Percentiles rank a stretch among this genome's conserved stretches.
Evolutionary conservation across 495 filamentous ascomycete genomes (phyloP).

Genomic region (Aspergillus bertholletiae): DNA sequence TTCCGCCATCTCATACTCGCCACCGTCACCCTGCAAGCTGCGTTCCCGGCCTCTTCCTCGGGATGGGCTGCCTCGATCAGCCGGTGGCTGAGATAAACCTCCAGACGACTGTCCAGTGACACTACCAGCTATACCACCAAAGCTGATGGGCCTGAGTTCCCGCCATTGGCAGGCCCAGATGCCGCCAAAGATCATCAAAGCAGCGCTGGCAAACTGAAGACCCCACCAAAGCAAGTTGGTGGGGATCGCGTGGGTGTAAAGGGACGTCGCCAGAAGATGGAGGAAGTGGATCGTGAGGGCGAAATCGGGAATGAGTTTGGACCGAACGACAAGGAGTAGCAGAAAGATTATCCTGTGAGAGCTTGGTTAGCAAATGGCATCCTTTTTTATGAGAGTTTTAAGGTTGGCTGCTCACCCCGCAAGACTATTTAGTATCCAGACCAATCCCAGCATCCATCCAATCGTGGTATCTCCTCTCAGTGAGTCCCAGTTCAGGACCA

Average conservation of each 20-base stretch:
- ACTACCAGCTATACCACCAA: slow-evolving; percentile 58
- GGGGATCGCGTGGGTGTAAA: slow-evolving; percentile 75
- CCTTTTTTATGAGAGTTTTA: no score
- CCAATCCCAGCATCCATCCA: slow-evolving; percentile 85
- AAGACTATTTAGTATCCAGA: slow-evolving; percentile 78
- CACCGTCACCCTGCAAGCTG: slow-evolving; percentile 53
- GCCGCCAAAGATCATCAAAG: slow-evolving; percentile 66
- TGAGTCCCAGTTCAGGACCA: slow-evolving; percentile 78
- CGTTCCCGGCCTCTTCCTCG: slow-evolving; percentile 36
- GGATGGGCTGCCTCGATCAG: slow-evolving; percentile 23
- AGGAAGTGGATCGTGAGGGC: slow-evolving; percentile 83
- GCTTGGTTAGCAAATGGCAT: no score
- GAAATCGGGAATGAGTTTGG: slow-evolving; percentile 92
- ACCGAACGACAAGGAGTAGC: slow-evolving; percentile 74
- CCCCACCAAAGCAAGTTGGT: slow-evolving; percentile 83
- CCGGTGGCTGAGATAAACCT: slow-evolving; percentile 19
- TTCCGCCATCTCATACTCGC: slow-evolving; percentile 79
- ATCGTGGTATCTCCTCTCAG: slow-evolving; percentile 85
- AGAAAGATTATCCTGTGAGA: slow-evolving; percentile 60
- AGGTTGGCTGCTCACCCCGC: slow-evolving; percentile 58
- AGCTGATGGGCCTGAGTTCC: slow-evolving; percentile 83
- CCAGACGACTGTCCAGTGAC: slow-evolving; percentile 12
- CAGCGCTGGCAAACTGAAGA: slow-evolving; percentile 65
- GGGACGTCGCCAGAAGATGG: slow-evolving; percentile 70
- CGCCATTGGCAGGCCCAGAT: slow-evolving; percentile 90